Base-by-base conservation (phyloP, 2,329 filamentous ascomycete genomes). In the Colletotrichum endophyticum region DNA sequence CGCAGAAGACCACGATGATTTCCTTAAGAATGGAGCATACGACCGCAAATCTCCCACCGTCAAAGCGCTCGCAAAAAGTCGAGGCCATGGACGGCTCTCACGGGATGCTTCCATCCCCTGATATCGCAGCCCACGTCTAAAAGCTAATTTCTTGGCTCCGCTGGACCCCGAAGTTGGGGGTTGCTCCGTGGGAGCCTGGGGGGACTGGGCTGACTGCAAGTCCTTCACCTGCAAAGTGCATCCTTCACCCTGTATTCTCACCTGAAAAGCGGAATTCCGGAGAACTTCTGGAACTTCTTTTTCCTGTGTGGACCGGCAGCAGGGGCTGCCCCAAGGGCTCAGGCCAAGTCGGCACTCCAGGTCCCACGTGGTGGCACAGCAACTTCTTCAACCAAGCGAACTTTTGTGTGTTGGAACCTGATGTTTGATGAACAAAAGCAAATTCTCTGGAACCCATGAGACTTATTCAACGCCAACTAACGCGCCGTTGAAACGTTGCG, bases 261-360 rank as follows among this genome's bases (percentile, higher is more conserved):
- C 56, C 69, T 67, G 56, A 75, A 68, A 73, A 75, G 69, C 63
- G 63, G 63, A 22, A 67, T 68, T 32, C 19, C 30, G 22, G n/a
- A 67, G 39, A 53, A 32, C 73, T 56, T 73, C 62, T 73, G 56
- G 63, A 73, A 75, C 59, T 57, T 57, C 22, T 28, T 22, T 39
- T n/a, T 27, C n/a, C 27, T 27, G 16, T 30, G 69, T 68, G 63
- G 56, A 56, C 28, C 16, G 6, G 5, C 34, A 30, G 16, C 36
- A 56, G 36, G 44, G 44, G 44, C n/a, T 53, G 44, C n/a, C n/a
- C 57, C 28, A 34, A 32, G 59, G 53, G 69, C 7, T 34, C 13
- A 56, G 32, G 73, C 62, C 34, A 72, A 44, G 53, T 39, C 63
- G 56, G 69, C 56, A 56, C 36, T 67, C 39, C 30, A 66, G 62